Evolutionary conservation across 2,329 filamentous ascomycete species (phyloP).

Genomic region (Arthrobotrys musiformis): DNA sequence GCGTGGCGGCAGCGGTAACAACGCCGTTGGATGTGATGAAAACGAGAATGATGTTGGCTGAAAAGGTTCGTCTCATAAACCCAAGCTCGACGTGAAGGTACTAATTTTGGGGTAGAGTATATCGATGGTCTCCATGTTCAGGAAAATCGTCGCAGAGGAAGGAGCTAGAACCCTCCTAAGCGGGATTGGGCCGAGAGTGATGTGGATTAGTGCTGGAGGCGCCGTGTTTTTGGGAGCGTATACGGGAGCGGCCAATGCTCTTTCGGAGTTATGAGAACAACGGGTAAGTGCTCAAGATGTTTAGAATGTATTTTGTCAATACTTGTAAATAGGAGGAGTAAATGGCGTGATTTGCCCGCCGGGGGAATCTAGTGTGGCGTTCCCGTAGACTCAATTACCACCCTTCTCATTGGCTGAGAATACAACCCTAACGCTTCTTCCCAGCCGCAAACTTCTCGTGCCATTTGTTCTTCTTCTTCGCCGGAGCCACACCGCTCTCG

Average conservation of each 20-base stretch:
- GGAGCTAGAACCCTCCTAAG: slow-evolving; percentile 65
- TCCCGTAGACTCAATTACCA: not conserved
- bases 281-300: not conserved
- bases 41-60: slow-evolving; percentile 92
- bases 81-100: not conserved
- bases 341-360: slow-evolving; percentile 13
- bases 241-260: slow-evolving; percentile 44
- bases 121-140: slow-evolving; percentile 53
- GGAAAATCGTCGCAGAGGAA: slow-evolving; percentile 62
- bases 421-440: slow-evolving; percentile 33
- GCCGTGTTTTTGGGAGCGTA: slow-evolving; percentile 83
- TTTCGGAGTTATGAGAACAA: slow-evolving; percentile 34
- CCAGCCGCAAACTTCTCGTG: slow-evolving; percentile 52
- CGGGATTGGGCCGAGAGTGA: slow-evolving; percentile 78
- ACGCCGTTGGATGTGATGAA: slow-evolving; percentile 97
- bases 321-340: slow-evolving; percentile 20
- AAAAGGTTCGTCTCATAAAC: slow-evolving; percentile 72
- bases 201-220: slow-evolving; percentile 94
- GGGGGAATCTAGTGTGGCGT: slow-evolving; percentile 10
- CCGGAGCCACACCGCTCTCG: not conserved
- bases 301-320: slow-evolving; percentile 10
- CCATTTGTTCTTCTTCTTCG: slow-evolving; percentile 51
- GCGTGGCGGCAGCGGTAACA: slow-evolving; percentile 84
- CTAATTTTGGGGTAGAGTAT: slow-evolving; percentile 44
- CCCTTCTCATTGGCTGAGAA: not conserved